Conservation (phyloP, 805 yeast species). For the Candida andamanensis region DNA sequence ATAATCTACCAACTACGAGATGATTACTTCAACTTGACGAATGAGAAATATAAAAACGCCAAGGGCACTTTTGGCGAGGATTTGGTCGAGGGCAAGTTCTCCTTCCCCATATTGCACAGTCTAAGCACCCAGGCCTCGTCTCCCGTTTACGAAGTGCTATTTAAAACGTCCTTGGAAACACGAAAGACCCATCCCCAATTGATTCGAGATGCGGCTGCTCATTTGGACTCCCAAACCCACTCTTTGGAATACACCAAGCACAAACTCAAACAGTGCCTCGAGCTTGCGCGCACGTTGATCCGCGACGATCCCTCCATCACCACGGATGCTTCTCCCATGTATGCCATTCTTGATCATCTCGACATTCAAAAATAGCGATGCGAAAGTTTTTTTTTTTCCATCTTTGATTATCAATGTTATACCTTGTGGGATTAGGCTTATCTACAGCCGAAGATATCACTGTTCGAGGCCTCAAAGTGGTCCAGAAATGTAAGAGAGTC, state of each 20-base stretch:
- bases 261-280: conserved; percentile 4
- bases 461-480: conserved; percentile 86
- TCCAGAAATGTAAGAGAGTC: conserved; percentile 80
- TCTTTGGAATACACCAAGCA: conserved; percentile 22
- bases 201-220: conserved; percentile 17
- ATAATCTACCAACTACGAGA: conserved; percentile 81
- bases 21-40: conserved; percentile 68
- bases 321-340: conserved; percentile 8
- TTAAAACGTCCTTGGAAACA: conserved; percentile 10
- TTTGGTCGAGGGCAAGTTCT: conserved; percentile 82
- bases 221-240: conserved; percentile 16
- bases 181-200: conserved; percentile 7
- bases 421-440: conserved; percentile 86
- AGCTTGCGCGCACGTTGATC: conserved; percentile 14
- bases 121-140: conserved; percentile 11
- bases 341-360: conserved; percentile 14
- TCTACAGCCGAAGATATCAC: conserved; percentile 88
- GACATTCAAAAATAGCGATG: too few species aligned
- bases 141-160: conserved; percentile 22
- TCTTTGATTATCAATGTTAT: conserved; percentile 56
- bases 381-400: conserved; percentile 4
- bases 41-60: conserved; percentile 49
- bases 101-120: conserved; percentile 76
- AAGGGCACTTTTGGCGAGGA: conserved; percentile 76
- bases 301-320: conserved; percentile 17